Base-by-base conservation (phyloP, 2,329 filamentous ascomycete genomes). In the Scedosporium minutisporum region DNA sequence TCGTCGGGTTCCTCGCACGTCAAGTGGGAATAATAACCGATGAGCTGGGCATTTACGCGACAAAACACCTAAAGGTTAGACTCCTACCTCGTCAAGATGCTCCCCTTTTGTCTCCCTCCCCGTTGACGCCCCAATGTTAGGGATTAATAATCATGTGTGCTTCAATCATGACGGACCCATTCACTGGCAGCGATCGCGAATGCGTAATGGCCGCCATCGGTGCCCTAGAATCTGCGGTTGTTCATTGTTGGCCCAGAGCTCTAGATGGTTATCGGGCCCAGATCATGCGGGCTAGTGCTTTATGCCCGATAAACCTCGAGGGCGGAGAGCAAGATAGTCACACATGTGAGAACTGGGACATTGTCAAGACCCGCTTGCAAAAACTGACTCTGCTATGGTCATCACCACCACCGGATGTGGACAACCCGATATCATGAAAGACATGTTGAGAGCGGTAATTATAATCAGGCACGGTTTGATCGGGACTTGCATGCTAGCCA, bases 181-280 rank as follows among this genome's bases (percentile, higher is more conserved):
- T 95, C 69, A 81, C 82, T 1, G 75, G 81, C 9, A 77, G 80
- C 1, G 77, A 83, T 65, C 76, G 81, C 1, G 74, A 78, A 0
- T 75, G 87, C 1, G 73, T 91, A 1, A 61, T 79, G 0, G 77
- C 82, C 0, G 81, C 85, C 0, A 72, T 81, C 2, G 71, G 76
- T 18, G 79, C 85, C 1, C 68, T 91, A 23, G 80, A 85, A 61
- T 74, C 76, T 0, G 75, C 88, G 14, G 75, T 96, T 10, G 67
- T 80, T 12, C 86, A 81, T 64, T 85, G 84, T 64, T 92, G 91
- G 86, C 88, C 89, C 10, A 80, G 91, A 4, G 76, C 96, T 4
- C 85, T 89, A 64, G 62, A 59, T 12, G 25, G 38, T 2, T 65
- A 66, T 59, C 14, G 57, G 3, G 62, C 44, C 14, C 63, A 66